Conservation (phyloP, 495 filamentous ascomycete species). For the Articulospora tetracladia region DNA sequence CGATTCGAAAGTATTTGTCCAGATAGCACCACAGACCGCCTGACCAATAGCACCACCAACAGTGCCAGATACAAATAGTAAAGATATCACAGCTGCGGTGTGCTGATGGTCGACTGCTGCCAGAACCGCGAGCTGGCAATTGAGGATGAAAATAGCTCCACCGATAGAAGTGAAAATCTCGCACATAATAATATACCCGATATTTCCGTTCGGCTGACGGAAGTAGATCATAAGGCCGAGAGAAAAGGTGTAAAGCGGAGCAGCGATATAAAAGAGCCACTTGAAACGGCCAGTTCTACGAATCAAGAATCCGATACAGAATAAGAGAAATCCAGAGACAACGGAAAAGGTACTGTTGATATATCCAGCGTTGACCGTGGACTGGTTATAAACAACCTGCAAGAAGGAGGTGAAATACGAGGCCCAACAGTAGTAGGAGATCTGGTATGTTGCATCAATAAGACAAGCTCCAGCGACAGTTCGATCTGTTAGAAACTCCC, state of each 20-base stretch:
- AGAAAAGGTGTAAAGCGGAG: conserved; percentile 59
- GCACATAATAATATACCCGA: conserved; percentile 70
- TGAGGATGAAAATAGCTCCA: conserved; percentile 56
- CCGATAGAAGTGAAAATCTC: conserved; percentile 74
- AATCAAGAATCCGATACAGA: conserved; percentile 48
- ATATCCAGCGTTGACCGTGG: conserved; percentile 53
- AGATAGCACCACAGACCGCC: conserved; percentile 60
- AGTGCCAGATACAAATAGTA: conserved; percentile 53
- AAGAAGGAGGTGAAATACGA: conserved; percentile 63
- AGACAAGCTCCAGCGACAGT: conserved; percentile 54
- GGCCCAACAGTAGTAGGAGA: conserved; percentile 62
- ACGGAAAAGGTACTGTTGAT: conserved; percentile 64
- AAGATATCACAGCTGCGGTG: conserved; percentile 59
- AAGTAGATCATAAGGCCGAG: conserved; percentile 73
- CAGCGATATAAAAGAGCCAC: conserved; percentile 46
- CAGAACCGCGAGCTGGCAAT: conserved; percentile 64
- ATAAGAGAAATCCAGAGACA: conserved; percentile 60
- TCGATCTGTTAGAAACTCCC: conserved; percentile 51
- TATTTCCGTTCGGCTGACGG: conserved; percentile 47
- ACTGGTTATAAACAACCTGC: conserved; percentile 63
- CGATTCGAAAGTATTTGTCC: conserved; percentile 52
- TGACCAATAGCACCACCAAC: conserved; percentile 63
- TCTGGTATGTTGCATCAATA: conserved; percentile 47
- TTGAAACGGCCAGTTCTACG: conserved; percentile 52
- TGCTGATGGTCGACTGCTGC: conserved; percentile 59